phyloP scores from a whole-genome alignment of 768 basidiomycete genomes.

The Inosperma sp. region DNA sequence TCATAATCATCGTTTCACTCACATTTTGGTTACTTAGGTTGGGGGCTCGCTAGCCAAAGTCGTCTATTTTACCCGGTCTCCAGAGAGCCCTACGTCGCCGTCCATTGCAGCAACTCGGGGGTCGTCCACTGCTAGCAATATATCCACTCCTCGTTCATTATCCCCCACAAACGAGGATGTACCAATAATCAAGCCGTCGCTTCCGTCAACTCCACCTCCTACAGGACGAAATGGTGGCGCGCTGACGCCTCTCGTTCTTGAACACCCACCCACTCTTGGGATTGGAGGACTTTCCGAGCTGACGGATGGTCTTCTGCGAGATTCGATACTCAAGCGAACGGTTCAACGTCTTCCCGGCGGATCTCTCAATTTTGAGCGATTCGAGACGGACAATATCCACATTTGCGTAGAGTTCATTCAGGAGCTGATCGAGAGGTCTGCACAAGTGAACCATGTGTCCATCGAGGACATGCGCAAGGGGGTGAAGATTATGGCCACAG shows the following conservation, averaged over 20 bases:
- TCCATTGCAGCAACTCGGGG: conserved; percentile 59
- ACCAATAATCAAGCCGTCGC: conserved; percentile 26
- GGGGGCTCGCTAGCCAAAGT: conserved; percentile 97
- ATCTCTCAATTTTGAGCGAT: conserved; percentile 94
- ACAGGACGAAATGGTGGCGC: conserved; percentile 56
- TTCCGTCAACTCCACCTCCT: conserved; percentile 29
- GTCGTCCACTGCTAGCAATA: conserved; percentile 44
- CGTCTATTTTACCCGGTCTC: conserved; percentile 95
- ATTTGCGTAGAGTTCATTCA: conserved; percentile 85
- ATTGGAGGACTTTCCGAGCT: conserved; percentile 36
- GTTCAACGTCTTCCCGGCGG: conserved; percentile 91
- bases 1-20: conserved; percentile 7
- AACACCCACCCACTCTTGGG: conserved; percentile 37
- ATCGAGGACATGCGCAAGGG: conserved; percentile 87
- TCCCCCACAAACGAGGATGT: conserved; percentile 37
- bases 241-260: conserved; percentile 77
- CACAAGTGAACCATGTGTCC: conserved; percentile 77
- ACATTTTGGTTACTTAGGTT: conserved; percentile 50
- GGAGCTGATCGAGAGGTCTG: conserved; percentile 80
- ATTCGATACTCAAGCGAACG: conserved; percentile 63
- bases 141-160: conserved; percentile 42
- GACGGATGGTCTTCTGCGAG: conserved; percentile 47
- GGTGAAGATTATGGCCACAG: conserved; percentile 97
- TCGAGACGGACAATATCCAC: conserved; percentile 87
- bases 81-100: conserved; percentile 77